These are phyloP conservation scores for Eremothecium sinecaudum DNA, from an alignment of 1,139 yeast genomes.

Conservation along the genomic window DNA sequence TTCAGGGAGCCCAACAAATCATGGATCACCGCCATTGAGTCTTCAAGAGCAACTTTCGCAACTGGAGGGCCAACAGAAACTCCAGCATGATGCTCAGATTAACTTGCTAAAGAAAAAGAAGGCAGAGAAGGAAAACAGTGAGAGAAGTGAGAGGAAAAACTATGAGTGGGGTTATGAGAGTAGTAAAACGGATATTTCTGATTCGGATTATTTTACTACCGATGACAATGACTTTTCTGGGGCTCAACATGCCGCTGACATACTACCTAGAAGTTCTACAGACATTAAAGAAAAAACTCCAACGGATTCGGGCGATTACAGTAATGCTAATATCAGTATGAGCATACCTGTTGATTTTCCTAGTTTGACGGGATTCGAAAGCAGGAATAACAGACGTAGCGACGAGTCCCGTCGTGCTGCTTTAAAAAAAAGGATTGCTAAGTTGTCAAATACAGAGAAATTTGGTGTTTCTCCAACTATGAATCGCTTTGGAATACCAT, in stretches of 20 bases:
- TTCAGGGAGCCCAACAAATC: neutral
- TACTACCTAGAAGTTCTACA: neutral
- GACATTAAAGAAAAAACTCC: constrained; percentile 9
- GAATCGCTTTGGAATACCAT: constrained; percentile 43
- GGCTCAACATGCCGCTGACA: constrained; percentile 3
- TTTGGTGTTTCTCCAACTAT: constrained; percentile 71
- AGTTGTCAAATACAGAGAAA: constrained; percentile 85
- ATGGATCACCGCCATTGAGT: constrained; percentile 38
- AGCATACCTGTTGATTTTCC: no score
- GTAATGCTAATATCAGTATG: constrained; percentile 1
- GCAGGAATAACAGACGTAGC: neutral
- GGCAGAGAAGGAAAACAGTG: neutral
- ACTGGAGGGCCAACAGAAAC: constrained; percentile 66
- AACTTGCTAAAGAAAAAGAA: constrained; percentile 65
- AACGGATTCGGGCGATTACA: constrained; percentile 15
- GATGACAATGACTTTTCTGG: constrained; percentile 4
- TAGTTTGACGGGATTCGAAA: neutral
- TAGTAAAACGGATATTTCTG: neutral
- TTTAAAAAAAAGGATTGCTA: constrained; percentile 91
- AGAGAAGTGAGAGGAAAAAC: neutral
- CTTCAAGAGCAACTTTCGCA: constrained; percentile 79
- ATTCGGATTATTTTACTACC: neutral
- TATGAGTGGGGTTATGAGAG: no score
- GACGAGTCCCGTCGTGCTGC: constrained; percentile 62
- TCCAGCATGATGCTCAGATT: neutral